These are phyloP conservation scores for Rasamsonia emersonii DNA, from an alignment of 2,329 filamentous ascomycete genomes.

Conservation along the genomic window DNA sequence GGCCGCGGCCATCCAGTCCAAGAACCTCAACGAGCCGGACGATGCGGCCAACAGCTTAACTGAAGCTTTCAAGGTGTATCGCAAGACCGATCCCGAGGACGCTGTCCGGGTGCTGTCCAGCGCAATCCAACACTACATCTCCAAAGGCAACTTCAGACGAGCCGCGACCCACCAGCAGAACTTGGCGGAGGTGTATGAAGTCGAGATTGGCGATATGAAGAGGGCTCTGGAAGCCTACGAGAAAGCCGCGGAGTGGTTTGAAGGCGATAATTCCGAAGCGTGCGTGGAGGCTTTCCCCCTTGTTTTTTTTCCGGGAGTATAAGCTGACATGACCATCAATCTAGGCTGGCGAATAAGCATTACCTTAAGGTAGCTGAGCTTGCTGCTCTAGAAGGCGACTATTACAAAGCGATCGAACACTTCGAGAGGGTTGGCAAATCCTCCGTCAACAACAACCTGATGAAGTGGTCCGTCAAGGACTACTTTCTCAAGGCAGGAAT, in stretches of 20 bases:
- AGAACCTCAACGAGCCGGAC: constrained; percentile 80
- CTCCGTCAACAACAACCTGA: constrained; percentile 79
- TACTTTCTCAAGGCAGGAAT: constrained; percentile 92
- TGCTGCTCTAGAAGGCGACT: constrained; percentile 71
- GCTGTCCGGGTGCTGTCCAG: constrained; percentile 71
- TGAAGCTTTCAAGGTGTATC: constrained; percentile 93
- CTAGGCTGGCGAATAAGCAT: constrained; percentile 80
- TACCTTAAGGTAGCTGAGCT: constrained; percentile 89
- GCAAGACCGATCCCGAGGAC: constrained; percentile 73
- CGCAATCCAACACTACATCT: constrained; percentile 77
- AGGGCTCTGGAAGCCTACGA: constrained; percentile 77
- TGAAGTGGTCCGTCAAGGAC: constrained; percentile 91
- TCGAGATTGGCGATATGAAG: constrained; percentile 68
- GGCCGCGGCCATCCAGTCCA: constrained; percentile 70
- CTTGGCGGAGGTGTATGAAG: constrained; percentile 76
- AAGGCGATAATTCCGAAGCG: constrained; percentile 75
- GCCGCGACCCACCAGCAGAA: constrained; percentile 88
- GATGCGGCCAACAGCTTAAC: constrained; percentile 82
- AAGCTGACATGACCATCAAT: neutral
- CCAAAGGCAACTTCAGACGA: constrained; percentile 81
- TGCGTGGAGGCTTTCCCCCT: constrained; percentile 29
- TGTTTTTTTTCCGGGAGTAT: neutral
- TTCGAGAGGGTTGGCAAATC: constrained; percentile 76
- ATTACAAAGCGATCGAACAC: constrained; percentile 69
- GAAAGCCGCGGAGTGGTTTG: constrained; percentile 79